Conservation (phyloP, 257 asterid species). For the Penstemon davidsonii region DNA sequence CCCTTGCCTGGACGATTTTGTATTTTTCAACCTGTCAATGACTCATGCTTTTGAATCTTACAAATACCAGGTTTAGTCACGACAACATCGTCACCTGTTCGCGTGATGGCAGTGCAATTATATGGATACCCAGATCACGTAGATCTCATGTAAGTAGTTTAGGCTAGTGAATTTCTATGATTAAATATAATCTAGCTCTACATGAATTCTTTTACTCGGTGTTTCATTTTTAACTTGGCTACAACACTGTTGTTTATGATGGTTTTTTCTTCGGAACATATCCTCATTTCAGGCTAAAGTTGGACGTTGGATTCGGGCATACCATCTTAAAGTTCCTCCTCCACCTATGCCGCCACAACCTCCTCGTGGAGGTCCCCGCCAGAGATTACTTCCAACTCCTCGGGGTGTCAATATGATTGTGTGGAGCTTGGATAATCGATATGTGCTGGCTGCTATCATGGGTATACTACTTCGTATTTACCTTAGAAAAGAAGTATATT, state of each 20-base stretch:
- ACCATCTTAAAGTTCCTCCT: slow-evolving; percentile 98
- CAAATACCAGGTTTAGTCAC: slow-evolving; percentile 65
- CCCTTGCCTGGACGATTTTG: slow-evolving; percentile 16
- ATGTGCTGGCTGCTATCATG: slow-evolving; percentile 99
- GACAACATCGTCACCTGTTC: slow-evolving; percentile 97
- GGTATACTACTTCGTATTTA: slow-evolving; percentile 46
- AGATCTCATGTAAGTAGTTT: slow-evolving; percentile 74
- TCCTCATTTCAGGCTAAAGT: slow-evolving; percentile 64
- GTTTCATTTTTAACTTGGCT: slow-evolving; percentile 21
- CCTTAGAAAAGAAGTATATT: background rate
- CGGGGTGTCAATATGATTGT: slow-evolving; percentile 99
- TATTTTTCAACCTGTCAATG: slow-evolving; percentile 21
- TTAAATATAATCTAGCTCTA: slow-evolving; percentile 12
- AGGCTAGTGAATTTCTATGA: slow-evolving; percentile 8
- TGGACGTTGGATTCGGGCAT: slow-evolving; percentile 94
- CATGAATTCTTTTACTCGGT: background rate
- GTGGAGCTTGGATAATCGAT: slow-evolving; percentile 99
- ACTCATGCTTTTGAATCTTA: slow-evolving; percentile 28
- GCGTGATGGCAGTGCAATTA: slow-evolving; percentile 99
- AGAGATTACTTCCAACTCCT: slow-evolving; percentile 95
- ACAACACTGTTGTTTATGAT: slow-evolving; percentile 1
- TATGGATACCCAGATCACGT: slow-evolving; percentile 96
- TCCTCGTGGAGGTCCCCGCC: slow-evolving; percentile 99
- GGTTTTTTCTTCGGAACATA: too few species aligned
- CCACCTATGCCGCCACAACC: slow-evolving; percentile 99